Percentiles rank a stretch among this genome's conserved stretches.
Conservation (phyloP, 1,139 yeast genomes). For the Sugiyamaella neomexicana region DNA sequence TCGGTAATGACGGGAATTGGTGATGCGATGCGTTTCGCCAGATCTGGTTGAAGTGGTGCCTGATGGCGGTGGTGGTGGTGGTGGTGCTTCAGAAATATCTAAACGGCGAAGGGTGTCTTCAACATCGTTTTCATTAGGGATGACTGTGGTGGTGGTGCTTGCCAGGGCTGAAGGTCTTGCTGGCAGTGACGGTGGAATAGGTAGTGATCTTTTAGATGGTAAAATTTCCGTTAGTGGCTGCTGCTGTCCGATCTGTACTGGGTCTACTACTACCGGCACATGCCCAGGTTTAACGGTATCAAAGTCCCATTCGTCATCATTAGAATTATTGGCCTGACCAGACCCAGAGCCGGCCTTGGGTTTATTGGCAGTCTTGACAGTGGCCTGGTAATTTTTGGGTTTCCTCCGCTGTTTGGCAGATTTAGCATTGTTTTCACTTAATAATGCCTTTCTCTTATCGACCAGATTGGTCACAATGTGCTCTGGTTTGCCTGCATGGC, state of each 20-base stretch:
- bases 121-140: background rate
- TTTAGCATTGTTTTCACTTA: background rate
- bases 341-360: background rate
- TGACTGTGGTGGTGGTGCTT: background rate
- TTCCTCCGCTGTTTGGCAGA: constrained; percentile 6
- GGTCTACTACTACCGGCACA: background rate
- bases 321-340: constrained; percentile 22
- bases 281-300: constrained; percentile 39
- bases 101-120: constrained; percentile 20
- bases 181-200: constrained; percentile 14
- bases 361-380: constrained; percentile 25
- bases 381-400: constrained; percentile 26
- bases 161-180: background rate
- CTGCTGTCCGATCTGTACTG: background rate
- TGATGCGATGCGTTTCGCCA: background rate
- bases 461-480: constrained; percentile 29
- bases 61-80: background rate
- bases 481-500: constrained; percentile 44
- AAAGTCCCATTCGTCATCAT: constrained; percentile 44
- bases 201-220: constrained; percentile 6
- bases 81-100: constrained; percentile 7
- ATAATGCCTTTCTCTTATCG: constrained; percentile 5
- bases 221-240: background rate
- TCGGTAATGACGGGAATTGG: constrained; percentile 2
- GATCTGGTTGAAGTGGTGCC: constrained; percentile 1